Evolutionary conservation across 2,329 filamentous ascomycete species (phyloP).

Genomic region (Xylaria sp.): DNA sequence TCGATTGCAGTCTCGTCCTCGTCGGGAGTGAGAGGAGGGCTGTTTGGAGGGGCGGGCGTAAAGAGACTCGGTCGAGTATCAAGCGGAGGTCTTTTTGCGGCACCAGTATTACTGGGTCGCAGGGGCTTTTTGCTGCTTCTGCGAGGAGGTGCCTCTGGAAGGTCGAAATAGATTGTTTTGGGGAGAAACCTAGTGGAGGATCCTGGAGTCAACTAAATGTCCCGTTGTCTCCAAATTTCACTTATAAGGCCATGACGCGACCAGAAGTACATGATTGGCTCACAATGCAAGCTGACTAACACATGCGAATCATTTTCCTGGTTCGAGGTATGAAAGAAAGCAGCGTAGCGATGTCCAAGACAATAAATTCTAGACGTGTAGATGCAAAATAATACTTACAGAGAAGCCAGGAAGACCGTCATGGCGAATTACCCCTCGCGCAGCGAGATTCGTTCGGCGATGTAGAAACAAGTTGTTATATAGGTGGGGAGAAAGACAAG

Average conservation of each 20-base stretch:
- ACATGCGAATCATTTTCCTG: neutral
- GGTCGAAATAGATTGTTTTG: conserved; percentile 89
- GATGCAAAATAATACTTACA: conserved; percentile 53
- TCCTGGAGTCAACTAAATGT: conserved; percentile 17
- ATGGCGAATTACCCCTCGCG: conserved; percentile 51
- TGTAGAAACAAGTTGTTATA: conserved; percentile 4
- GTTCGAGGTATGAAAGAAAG: neutral
- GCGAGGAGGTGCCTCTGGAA: conserved; percentile 63
- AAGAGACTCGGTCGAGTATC: conserved; percentile 65
- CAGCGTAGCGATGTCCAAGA: neutral
- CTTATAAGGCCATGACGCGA: conserved; percentile 2
- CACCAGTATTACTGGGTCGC: conserved; percentile 46
- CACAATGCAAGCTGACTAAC: neutral
- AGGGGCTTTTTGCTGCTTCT: conserved; percentile 27
- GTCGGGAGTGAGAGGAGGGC: conserved; percentile 66
- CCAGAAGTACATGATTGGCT: conserved; percentile 11
- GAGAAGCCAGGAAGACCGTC: conserved; percentile 64
- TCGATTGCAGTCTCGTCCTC: conserved; percentile 55
- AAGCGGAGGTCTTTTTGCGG: conserved; percentile 44
- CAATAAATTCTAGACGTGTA: neutral
- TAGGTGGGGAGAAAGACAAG: neutral
- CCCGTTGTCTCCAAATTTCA: neutral
- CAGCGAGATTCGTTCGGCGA: neutral
- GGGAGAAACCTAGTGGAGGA: conserved; percentile 80
- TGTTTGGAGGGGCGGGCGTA: conserved; percentile 59